Conservation (phyloP, 495 filamentous ascomycete genomes). For the Chaetomium fimeti region DNA sequence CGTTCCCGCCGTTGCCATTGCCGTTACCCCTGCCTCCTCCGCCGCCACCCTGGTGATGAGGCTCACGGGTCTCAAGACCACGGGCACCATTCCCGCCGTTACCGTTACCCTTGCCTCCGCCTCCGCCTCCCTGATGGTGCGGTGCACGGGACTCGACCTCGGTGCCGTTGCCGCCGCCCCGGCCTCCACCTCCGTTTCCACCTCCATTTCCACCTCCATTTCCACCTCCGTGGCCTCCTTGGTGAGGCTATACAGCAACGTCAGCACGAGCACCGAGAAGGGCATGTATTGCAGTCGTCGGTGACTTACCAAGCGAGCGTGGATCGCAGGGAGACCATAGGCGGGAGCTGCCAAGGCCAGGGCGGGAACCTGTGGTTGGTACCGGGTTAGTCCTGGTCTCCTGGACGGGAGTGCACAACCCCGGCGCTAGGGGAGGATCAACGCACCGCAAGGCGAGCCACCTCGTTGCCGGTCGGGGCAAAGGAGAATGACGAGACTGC, state of each 20-base stretch:
- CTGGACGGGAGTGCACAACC: background rate
- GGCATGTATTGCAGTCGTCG: background rate
- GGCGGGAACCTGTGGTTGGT: slow-evolving; percentile 1
- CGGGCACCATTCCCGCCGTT: background rate
- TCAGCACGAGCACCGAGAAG: background rate
- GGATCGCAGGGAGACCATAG: slow-evolving; percentile 4
- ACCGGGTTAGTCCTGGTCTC: background rate
- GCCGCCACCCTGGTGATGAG: background rate
- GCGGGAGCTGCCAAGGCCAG: slow-evolving; percentile 10
- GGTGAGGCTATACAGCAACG: background rate
- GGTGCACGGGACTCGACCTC: slow-evolving; percentile 4
- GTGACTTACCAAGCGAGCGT: slow-evolving; percentile 6
- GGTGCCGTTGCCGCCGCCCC: background rate
- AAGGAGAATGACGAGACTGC: slow-evolving; percentile 4
- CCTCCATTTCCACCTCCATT: background rate
- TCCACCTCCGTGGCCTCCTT: background rate
- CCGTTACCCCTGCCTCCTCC: background rate
- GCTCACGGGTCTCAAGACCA: background rate
- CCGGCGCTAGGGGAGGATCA: background rate
- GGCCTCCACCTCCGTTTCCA: background rate
- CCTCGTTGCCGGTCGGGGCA: background rate
- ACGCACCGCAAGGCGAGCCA: slow-evolving; percentile 5
- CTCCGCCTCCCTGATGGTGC: background rate
- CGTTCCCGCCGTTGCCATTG: background rate
- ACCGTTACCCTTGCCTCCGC: background rate